These are phyloP conservation scores for Melaleuca alternifolia DNA, from an alignment of 345 rosid species.

Conservation along the genomic window DNA sequence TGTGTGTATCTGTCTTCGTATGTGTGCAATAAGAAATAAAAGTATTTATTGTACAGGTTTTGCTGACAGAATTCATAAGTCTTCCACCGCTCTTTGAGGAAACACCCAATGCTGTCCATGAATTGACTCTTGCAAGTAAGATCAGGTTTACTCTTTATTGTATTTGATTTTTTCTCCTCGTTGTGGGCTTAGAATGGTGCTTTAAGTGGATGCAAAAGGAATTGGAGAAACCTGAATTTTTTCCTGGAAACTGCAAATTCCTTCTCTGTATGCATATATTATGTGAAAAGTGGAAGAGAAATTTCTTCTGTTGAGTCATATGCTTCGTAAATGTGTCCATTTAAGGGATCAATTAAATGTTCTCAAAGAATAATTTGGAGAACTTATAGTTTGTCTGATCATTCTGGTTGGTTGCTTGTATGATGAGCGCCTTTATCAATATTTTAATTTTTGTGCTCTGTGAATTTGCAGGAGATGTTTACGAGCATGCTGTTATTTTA, in stretches of 20 bases:
- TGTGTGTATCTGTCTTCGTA: not conserved
- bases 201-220: not conserved
- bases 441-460: not conserved
- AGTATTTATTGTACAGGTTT: slow-evolving; percentile 31
- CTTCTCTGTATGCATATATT: not conserved
- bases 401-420: not conserved
- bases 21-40: not conserved
- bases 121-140: slow-evolving; percentile 75
- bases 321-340: not conserved
- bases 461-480: slow-evolving; percentile 58
- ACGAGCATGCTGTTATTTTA: slow-evolving; percentile 85
- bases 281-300: not conserved
- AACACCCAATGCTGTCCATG: slow-evolving; percentile 54
- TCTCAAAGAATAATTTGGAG: not conserved
- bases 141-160: not conserved
- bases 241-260: not conserved
- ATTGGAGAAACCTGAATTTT: not conserved
- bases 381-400: not conserved
- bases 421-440: not conserved
- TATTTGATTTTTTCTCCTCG: not conserved
- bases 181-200: not conserved
- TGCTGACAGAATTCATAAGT: slow-evolving; percentile 65
- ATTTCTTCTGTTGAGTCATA: not conserved
- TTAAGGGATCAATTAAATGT: not conserved
- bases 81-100: slow-evolving; percentile 83